These are phyloP conservation scores for Macrophomina phaseolina DNA, from an alignment of 2,329 filamentous ascomycete genomes.

Conservation along the genomic window DNA sequence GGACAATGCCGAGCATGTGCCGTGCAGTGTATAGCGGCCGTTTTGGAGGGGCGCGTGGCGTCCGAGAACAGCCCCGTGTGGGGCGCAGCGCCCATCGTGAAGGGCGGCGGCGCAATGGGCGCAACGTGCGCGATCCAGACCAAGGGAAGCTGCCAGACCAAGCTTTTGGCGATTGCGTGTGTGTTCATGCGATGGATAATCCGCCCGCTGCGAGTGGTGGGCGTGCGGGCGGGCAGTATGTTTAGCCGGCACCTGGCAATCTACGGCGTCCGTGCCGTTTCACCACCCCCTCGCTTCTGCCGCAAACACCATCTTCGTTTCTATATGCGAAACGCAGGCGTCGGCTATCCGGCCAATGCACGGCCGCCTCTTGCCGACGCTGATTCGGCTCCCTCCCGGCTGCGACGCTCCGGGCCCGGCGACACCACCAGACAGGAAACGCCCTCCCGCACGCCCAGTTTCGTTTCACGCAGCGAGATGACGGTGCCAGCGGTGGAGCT, in stretches of 20 bases:
- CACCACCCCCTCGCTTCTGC: slow-evolving; percentile 24
- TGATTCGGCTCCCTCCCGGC: slow-evolving; percentile 10
- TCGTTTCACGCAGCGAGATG: slow-evolving; percentile 28
- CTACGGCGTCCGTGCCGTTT: slow-evolving; percentile 17
- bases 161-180: slow-evolving; percentile 18
- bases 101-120: background rate
- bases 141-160: background rate
- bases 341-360: slow-evolving; percentile 3
- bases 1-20: background rate
- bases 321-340: slow-evolving; percentile 16
- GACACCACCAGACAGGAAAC: background rate
- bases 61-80: background rate
- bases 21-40: background rate
- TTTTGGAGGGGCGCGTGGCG: background rate
- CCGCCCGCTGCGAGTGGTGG: background rate
- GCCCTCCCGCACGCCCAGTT: slow-evolving; percentile 4
- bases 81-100: background rate
- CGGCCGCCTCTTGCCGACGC: background rate
- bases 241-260: background rate
- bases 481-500: slow-evolving; percentile 16
- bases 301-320: slow-evolving; percentile 4
- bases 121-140: background rate
- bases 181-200: slow-evolving; percentile 3
- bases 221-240: background rate
- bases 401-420: background rate